Percentiles rank a stretch among this genome's conserved stretches.
Conservation (phyloP, 1,139 yeast species). For the Nakaseomyces nivariensis region DNA sequence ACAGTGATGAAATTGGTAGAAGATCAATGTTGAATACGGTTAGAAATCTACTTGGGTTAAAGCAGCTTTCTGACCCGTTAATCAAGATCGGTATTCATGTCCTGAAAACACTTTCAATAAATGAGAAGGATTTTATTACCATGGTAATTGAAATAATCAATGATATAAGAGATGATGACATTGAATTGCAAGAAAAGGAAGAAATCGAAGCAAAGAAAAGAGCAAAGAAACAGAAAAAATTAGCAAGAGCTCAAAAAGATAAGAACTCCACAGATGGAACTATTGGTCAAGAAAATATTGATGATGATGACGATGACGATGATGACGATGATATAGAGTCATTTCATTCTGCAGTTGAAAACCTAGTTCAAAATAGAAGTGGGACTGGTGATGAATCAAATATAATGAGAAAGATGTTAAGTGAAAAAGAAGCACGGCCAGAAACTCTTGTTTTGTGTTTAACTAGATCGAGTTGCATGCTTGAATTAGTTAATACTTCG, state of each 20-base stretch:
- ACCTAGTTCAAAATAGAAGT: constrained; percentile 20
- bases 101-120: constrained; percentile 59
- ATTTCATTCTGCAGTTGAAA: constrained; percentile 47
- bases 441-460: constrained; percentile 57
- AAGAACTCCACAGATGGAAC: constrained; percentile 10
- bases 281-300: constrained; percentile 6
- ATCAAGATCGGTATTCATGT: constrained; percentile 54
- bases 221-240: constrained; percentile 1
- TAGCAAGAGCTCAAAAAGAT: neutral
- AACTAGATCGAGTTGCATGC: constrained; percentile 57
- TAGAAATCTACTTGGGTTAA: constrained; percentile 48
- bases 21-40: constrained; percentile 67
- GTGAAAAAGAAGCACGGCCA: constrained; percentile 22
- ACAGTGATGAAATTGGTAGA: constrained; percentile 86
- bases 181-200: constrained; percentile 30
- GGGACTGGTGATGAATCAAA: constrained; percentile 10
- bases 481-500: constrained; percentile 59
- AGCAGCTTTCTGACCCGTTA: constrained; percentile 41
- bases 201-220: constrained; percentile 8
- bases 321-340: constrained; percentile 31
- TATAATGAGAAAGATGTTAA: constrained; percentile 17
- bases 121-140: constrained; percentile 74
- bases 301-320: constrained; percentile 22
- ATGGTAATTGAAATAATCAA: constrained; percentile 81
- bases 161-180: constrained; percentile 67